Base-by-base conservation (phyloP, 2,329 filamentous ascomycete species). In the Calonectria pteridis region DNA sequence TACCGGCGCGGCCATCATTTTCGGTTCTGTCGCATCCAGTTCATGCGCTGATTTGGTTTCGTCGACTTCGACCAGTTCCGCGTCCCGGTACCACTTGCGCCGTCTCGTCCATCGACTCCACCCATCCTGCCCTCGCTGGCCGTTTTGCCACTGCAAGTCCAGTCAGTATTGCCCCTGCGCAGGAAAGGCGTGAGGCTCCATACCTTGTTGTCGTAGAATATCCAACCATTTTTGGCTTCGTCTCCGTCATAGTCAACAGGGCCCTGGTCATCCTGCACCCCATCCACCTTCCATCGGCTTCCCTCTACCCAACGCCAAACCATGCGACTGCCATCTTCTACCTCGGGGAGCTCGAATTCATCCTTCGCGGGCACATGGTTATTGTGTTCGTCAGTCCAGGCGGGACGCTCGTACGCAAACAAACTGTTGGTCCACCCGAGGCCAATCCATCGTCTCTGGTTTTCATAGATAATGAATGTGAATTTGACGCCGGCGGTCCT, bases 171-270 rank as follows among this genome's bases (percentile, higher is more conserved):
- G 2, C 9, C 26, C 20, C 11, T 3, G 20, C 18, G 14, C 31
- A 14, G 13, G 4, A 16, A 29, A 20, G n/a, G 13, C 3, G 13
- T 14, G 13, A 4, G 6, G 2, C 7, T 29, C 6, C 31, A 0
- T 86, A 95, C 95, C 92, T 98, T 98, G 83, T 96, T 98, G 81
- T 99, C 97, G 82, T 98, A 99, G 84, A 97, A 99, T 46, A 98
- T 95, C 97, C 97, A 99, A 1, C 96, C 97, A 78, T 93, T 91
- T 80, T 86, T 92, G 4, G 91, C 93, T 29, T 92, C 89, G 1
- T 90, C 87, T 3, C 88, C 87, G 69, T 92, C 91, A 76, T 90
- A 90, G 73, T 88, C 90, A 6, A 85, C 79, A 0, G 82, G 73
- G 1, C 75, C 83, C 20, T 84, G 77, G 23, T 87, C 85, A 84